Evolutionary conservation across 2,329 filamentous ascomycete species (phyloP).

Genomic region (Alternaria sp.): DNA sequence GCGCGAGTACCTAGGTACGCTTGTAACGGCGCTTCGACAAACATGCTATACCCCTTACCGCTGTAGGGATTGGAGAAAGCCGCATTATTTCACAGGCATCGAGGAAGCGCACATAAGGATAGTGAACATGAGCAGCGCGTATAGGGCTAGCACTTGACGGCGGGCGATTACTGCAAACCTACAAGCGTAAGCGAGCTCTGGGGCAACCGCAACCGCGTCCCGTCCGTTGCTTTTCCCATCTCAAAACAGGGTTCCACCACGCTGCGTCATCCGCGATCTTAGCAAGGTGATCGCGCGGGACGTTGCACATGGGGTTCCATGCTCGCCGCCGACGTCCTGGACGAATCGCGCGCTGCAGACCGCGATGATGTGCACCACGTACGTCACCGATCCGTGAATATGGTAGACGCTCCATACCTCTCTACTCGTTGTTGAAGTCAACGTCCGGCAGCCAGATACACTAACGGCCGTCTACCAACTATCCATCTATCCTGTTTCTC

Average conservation of each 20-base stretch:
- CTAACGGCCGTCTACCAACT: neutral
- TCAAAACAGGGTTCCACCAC: constrained; percentile 32
- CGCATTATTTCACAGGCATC: neutral
- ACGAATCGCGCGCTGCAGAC: constrained; percentile 9
- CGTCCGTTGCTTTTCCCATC: neutral
- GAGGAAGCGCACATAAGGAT: neutral
- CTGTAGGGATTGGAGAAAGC: neutral
- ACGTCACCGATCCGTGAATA: constrained; percentile 22
- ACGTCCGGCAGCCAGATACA: constrained; percentile 3
- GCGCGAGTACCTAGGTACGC: neutral
- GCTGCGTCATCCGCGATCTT: constrained; percentile 26
- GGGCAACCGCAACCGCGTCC: constrained; percentile 18
- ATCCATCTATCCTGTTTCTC: constrained; percentile 2
- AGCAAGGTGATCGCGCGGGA: constrained; percentile 22
- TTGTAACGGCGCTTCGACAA: neutral
- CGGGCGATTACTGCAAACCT: neutral
- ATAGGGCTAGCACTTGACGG: neutral
- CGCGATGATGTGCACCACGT: constrained; percentile 9
- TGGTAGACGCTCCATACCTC: constrained; percentile 14
- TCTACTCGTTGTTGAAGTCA: constrained; percentile 11
- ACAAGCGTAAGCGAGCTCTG: constrained; percentile 9
- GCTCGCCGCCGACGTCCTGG: constrained; percentile 17
- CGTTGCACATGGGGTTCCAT: constrained; percentile 29
- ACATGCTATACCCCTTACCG: neutral
- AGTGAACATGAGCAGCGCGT: neutral